These are phyloP conservation scores for Plasmodium knowlesi DNA, from an alignment of 169 alveolate species.

Conservation along the genomic window DNA sequence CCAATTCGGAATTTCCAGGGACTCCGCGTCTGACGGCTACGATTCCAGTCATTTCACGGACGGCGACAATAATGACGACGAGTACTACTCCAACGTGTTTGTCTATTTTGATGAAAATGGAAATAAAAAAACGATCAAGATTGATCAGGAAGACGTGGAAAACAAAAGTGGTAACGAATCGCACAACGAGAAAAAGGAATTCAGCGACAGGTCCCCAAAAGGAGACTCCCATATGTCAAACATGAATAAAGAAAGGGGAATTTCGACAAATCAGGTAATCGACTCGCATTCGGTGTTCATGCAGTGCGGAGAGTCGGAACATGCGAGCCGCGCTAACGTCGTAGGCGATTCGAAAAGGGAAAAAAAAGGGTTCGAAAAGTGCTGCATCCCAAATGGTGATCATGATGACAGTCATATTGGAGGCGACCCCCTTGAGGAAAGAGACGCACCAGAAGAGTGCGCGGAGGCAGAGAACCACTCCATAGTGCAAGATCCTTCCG, in stretches of 20 bases:
- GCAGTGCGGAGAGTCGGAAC: conserved; percentile 58
- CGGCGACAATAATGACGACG: conserved; percentile 19
- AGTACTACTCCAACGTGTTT: conserved; percentile 38
- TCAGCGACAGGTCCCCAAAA: conserved; percentile 15
- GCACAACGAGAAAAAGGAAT: background rate
- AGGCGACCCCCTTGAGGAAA: conserved; percentile 72
- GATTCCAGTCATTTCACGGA: conserved; percentile 11
- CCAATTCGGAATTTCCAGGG: background rate
- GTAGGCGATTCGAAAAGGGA: conserved; percentile 44
- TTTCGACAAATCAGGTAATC: conserved; percentile 53
- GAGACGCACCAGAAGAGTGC: conserved; percentile 45
- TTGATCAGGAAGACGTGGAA: conserved; percentile 5
- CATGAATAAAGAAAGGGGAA: conserved; percentile 74
- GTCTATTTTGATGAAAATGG: conserved; percentile 76
- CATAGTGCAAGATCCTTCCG: background rate
- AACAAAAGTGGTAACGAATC: background rate
- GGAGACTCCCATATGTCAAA: conserved; percentile 14
- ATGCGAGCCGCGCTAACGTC: conserved; percentile 12
- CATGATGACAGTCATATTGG: conserved; percentile 65
- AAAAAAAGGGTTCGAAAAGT: background rate
- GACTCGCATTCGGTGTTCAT: conserved; percentile 76
- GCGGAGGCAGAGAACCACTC: too few relatives aligned
- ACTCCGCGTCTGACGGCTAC: conserved; percentile 17
- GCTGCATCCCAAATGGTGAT: background rate
- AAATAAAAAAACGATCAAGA: conserved; percentile 73